Conservation (phyloP, 129 eudicot species). For the Solidago caesia region DNA sequence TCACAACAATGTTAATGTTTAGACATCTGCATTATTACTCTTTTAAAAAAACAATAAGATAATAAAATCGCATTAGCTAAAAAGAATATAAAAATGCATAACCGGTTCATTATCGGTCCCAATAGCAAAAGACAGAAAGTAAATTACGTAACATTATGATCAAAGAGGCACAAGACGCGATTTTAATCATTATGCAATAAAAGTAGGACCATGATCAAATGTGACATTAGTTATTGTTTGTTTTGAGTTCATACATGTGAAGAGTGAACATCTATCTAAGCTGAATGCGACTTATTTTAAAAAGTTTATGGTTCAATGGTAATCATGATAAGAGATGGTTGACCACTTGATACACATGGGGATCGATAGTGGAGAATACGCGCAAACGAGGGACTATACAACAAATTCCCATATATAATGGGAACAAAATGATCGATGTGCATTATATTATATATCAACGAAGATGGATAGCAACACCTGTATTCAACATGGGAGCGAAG, state of each 20-base stretch:
- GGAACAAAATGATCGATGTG: conserved; percentile 22
- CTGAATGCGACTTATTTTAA: not conserved
- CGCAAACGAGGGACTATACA: conserved; percentile 34
- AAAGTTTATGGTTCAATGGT: not conserved
- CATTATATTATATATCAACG: not conserved
- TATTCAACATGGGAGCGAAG: conserved; percentile 19
- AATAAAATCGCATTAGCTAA: no score
- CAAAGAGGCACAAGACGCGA: no score
- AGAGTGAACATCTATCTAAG: not conserved
- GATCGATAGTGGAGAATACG: conserved; percentile 62
- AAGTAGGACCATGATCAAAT: not conserved
- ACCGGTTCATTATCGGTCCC: no score
- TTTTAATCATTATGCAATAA: not conserved
- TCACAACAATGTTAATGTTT: conserved; percentile 10
- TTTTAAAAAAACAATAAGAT: no score
- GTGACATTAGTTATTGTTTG: not conserved
- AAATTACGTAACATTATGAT: no score
- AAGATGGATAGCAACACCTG: conserved; percentile 29
- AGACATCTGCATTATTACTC: no score
- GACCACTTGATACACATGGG: conserved; percentile 43
- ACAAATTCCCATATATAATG: conserved; percentile 39
- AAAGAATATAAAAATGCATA: no score
- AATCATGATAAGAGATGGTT: conserved; percentile 28
- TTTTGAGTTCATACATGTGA: not conserved
- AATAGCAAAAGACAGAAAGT: no score